Conservation (phyloP, 371 early-diverging fungal species). For the Rhizopus sp. region DNA sequence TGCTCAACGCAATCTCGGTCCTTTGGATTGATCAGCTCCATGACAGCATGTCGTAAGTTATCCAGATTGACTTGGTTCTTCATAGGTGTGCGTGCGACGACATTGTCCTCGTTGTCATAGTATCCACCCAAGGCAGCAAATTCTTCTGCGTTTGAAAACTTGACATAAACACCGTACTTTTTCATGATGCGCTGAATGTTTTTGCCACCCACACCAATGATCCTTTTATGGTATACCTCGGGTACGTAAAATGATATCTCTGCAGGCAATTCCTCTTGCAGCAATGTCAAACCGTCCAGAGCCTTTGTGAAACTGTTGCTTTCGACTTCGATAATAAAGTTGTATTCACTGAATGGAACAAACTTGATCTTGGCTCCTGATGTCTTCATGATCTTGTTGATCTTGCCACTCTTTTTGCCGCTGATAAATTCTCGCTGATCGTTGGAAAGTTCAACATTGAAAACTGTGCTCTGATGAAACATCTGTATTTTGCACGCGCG, state of each 20-base stretch:
- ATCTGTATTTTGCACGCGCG: slow-evolving; percentile 42
- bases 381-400: slow-evolving; percentile 80
- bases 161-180: slow-evolving; percentile 93
- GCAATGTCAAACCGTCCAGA: slow-evolving; percentile 68
- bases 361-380: slow-evolving; percentile 59
- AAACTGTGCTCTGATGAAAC: slow-evolving; percentile 24
- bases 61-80: slow-evolving; percentile 77
- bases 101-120: slow-evolving; percentile 81
- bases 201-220: slow-evolving; percentile 94
- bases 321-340: slow-evolving; percentile 76
- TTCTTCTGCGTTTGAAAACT: slow-evolving; percentile 86
- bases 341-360: slow-evolving; percentile 70
- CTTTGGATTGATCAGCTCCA: slow-evolving; percentile 70
- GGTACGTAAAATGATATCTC: slow-evolving; percentile 89
- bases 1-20: slow-evolving; percentile 52
- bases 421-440: slow-evolving; percentile 90
- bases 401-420: slow-evolving; percentile 95
- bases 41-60: slow-evolving; percentile 68
- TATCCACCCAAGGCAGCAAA: slow-evolving; percentile 80
- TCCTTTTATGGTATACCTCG: slow-evolving; percentile 88
- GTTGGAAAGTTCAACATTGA: slow-evolving; percentile 73
- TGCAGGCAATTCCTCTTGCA: slow-evolving; percentile 85
- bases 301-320: slow-evolving; percentile 57
- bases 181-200: slow-evolving; percentile 96
- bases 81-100: slow-evolving; percentile 84